Percentiles rank a stretch among this genome's conserved stretches.
Conservation (phyloP, 2,329 filamentous ascomycete genomes). For the Esteya vermicola region DNA sequence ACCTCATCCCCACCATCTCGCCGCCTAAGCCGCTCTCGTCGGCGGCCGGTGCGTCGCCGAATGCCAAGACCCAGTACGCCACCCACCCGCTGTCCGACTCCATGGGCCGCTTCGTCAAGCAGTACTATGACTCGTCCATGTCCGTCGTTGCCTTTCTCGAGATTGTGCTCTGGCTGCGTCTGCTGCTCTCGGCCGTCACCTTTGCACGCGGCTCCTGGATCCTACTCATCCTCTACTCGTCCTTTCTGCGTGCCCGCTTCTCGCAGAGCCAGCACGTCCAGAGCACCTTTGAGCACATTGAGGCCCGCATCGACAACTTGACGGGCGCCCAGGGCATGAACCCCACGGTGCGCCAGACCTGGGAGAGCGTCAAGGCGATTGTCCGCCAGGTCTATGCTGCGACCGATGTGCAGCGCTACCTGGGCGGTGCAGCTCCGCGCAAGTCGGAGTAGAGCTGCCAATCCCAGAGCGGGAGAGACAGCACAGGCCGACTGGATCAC, state of each 20-base stretch:
- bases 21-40: slow-evolving; percentile 44
- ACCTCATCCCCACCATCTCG: slow-evolving; percentile 75
- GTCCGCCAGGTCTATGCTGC: slow-evolving; percentile 62
- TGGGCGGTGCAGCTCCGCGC: slow-evolving; percentile 40
- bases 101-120: slow-evolving; percentile 90
- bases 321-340: slow-evolving; percentile 79
- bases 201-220: slow-evolving; percentile 91
- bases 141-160: slow-evolving; percentile 80
- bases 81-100: slow-evolving; percentile 56
- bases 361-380: slow-evolving; percentile 64
- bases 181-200: slow-evolving; percentile 66
- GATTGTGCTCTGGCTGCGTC: slow-evolving; percentile 72
- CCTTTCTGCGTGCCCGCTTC: slow-evolving; percentile 83
- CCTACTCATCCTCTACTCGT: slow-evolving; percentile 70
- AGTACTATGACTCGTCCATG: slow-evolving; percentile 96
- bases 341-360: slow-evolving; percentile 62
- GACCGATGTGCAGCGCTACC: slow-evolving; percentile 66
- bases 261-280: slow-evolving; percentile 90
- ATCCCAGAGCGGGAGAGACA: no score
- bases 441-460: slow-evolving; percentile 39
- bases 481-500: no score
- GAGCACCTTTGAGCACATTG: slow-evolving; percentile 57
- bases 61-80: slow-evolving; percentile 38
- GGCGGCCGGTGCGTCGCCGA: slow-evolving; percentile 38
- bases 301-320: slow-evolving; percentile 64